Evolutionary conservation across 2,329 filamentous ascomycete genomes (phyloP), one percentile per base, ranked within the genome.

Genomic region (Trichoderma atrobrunneum): DNA sequence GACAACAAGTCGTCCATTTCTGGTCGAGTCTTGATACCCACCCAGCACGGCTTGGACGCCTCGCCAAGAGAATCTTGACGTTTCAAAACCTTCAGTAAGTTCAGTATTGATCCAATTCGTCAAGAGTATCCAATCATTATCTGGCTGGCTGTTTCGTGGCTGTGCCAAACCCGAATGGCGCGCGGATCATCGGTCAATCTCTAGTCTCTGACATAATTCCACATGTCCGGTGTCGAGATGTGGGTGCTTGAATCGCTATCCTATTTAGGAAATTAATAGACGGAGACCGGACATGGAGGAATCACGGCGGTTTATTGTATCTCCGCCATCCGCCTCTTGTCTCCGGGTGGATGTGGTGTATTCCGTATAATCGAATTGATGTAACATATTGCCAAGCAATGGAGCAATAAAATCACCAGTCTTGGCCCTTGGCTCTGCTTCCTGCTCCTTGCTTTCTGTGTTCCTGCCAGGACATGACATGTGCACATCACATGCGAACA

Each of bases 181-280:
- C 24, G 54, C 65, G 66, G 36, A 61, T 61, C 56, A 61, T 61
- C 30, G 36, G 16, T 32, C 62, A n/a, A 16, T 30, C 7, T 16
- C n/a, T 51, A 14, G 62, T 43, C 62, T 64, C 62, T 64, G 24
- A 69, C 65, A 69, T 69, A 60, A 60, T 21, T 21, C 30, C 18
- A 21, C 57, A 60, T 32, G 56, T 43, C 39, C 18, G 43, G 12
- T 21, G 48, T 39, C 36, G n/a, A 32, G 12, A 34, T 32, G 54
- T 60, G 56, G 54, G 18, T 34, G 34, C 59, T 61, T 59, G 66
- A 69, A 69, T 69, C 16, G 39, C 56, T 69, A 26, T 62, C 56
- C 67, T 16, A 3, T 18, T 34, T 62, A 16, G 57, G 67, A 39
- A 70, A 70, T 54, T 34, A 8, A 16, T 59, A 12, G 24, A 21